Base-by-base conservation (phyloP, 768 basidiomycete species). In the Panellus pusillus region DNA sequence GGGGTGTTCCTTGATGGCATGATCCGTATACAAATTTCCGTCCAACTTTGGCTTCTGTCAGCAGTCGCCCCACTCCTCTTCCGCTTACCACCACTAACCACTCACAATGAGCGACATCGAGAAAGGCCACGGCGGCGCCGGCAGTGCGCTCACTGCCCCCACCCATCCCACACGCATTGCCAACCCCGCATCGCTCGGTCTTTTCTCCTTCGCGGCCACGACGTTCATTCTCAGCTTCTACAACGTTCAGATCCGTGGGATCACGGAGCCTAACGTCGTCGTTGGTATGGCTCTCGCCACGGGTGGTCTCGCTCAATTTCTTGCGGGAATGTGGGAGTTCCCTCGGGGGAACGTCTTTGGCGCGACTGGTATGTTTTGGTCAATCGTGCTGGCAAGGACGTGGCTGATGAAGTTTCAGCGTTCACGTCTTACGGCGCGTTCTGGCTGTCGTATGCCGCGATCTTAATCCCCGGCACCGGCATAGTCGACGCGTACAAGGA, bases 291-390 rank as follows among this genome's bases (percentile, higher is more conserved):
- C 91, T 20, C 65, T 91, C 60, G 89, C 84, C 70, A 82, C 82
- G 57, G 93, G 93, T 58, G 93, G 93, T 55, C 83, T 94, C 29
- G 86, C 79, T 12, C 93, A 95, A 66, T 75, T 95, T 42, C 72
- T 94, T 36, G 93, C 92, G 28, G 93, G 93, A 38, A 91, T 93
- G 87, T 93, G 91, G 91, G 86, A 86, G 69, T 87, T 86, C 71
- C 80, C 83, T 14, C 70, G 78, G 29, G 84, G 84, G 1, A 90
- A 91, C 59, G 73, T 72, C 0, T 89, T 91, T 57, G 86, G 84
- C 61, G 88, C 79, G 11, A 84, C 87, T 27, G 86, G 88, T 87
- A 37, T 69, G 86, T 78, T 77, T 79, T 79, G 67, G 6, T 24
- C 24, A 24, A 24, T 68, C 74, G 1, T 76, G 75, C 11, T 80